Evolutionary conservation across 2,329 filamentous ascomycete species (phyloP).

Genomic region (Cordyceps javanica): DNA sequence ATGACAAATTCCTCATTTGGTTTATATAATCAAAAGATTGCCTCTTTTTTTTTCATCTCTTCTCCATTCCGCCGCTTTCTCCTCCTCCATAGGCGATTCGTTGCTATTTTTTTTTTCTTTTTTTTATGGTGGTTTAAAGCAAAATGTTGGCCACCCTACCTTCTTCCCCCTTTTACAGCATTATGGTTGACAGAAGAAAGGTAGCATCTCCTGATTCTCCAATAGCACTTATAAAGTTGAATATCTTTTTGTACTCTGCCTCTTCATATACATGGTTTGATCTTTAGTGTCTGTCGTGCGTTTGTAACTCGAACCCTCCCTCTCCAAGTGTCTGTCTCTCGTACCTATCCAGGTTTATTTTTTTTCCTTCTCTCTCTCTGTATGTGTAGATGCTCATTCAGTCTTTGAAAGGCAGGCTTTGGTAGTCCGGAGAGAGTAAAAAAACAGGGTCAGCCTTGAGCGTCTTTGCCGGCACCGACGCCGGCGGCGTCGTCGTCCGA

Average conservation of each 20-base stretch:
- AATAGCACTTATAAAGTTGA: no score
- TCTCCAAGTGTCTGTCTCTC: no score
- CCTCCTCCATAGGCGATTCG: background rate
- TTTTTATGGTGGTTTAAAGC: background rate
- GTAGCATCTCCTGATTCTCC: background rate
- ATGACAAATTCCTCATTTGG: background rate
- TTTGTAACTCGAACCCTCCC: no score
- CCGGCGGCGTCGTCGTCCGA: background rate
- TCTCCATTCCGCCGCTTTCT: background rate
- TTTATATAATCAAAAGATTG: constrained; percentile 2
- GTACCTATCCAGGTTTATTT: no score
- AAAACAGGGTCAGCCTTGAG: background rate
- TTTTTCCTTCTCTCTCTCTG: no score
- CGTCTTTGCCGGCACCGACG: background rate
- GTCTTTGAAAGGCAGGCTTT: no score
- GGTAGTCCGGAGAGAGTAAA: no score
- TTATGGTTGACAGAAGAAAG: background rate
- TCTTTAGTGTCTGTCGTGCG: no score
- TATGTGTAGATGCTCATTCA: no score
- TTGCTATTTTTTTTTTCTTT: background rate
- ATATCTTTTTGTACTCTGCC: no score
- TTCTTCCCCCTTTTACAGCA: background rate
- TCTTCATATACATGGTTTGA: no score
- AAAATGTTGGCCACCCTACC: background rate
- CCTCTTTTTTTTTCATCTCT: constrained; percentile 8